These are phyloP conservation scores for Botrytis hyacinthi DNA, from an alignment of 2,329 filamentous ascomycete genomes.

Conservation along the genomic window DNA sequence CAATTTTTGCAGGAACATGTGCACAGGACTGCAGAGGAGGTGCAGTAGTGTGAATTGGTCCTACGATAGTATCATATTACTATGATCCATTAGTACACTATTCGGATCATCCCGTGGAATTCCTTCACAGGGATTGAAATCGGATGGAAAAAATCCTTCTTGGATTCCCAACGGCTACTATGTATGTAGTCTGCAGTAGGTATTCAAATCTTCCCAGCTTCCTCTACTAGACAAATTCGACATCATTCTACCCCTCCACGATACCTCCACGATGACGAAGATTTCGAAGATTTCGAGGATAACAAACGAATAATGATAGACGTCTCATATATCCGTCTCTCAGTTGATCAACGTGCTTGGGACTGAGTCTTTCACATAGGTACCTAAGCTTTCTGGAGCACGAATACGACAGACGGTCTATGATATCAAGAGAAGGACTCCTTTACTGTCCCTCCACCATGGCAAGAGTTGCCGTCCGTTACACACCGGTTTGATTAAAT, in stretches of 20 bases:
- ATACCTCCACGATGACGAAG: background rate
- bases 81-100: background rate
- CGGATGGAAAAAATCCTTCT: background rate
- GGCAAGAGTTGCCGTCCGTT: background rate
- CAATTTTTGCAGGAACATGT: constrained; percentile 15
- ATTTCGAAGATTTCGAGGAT: background rate
- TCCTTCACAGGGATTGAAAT: background rate
- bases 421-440: background rate
- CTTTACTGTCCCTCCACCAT: background rate
- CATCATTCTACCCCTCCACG: background rate
- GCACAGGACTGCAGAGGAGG: background rate
- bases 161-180: background rate
- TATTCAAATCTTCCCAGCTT: background rate
- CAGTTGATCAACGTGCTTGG: background rate
- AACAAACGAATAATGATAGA: too few relatives aligned
- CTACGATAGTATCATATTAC: background rate
- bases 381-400: too few relatives aligned
- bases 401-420: background rate
- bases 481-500: background rate
- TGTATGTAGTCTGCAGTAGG: background rate
- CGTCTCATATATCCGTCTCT: background rate
- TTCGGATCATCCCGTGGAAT: background rate
- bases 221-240: background rate
- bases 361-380: background rate
- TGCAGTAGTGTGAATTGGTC: constrained; percentile 1